Evolutionary conservation across 2,329 filamentous ascomycete species (phyloP).

Genomic region (Aureobasidium sp.): DNA sequence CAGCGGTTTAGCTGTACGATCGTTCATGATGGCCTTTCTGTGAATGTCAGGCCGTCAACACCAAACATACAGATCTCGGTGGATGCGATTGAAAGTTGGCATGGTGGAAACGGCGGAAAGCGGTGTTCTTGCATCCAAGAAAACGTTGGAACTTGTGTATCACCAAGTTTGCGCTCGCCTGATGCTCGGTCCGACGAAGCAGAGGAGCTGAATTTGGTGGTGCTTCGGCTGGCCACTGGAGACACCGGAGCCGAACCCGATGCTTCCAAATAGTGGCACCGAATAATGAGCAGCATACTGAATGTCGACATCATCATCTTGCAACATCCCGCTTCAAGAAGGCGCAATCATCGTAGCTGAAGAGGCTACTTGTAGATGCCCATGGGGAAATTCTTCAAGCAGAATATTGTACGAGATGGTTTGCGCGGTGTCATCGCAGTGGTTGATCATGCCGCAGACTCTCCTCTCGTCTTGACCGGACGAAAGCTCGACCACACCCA

Average conservation of each 20-base stretch:
- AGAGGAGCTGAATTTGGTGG: background rate
- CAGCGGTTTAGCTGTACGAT: background rate
- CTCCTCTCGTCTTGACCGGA: background rate
- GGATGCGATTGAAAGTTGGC: background rate
- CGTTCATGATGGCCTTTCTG: background rate
- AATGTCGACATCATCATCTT: background rate
- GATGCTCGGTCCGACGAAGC: background rate
- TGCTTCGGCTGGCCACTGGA: background rate
- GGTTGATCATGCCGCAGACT: background rate
- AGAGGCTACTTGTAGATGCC: background rate
- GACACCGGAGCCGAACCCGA: background rate
- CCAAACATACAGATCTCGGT: background rate
- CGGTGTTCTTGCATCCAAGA: background rate
- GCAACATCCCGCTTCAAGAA: background rate
- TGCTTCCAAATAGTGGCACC: background rate
- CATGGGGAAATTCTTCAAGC: background rate
- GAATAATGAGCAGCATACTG: background rate
- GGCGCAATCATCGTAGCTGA: background rate
- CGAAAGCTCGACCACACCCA: background rate
- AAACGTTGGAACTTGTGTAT: background rate
- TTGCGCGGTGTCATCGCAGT: background rate
- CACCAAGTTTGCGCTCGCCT: background rate
- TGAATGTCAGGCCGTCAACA: background rate
- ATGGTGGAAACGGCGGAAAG: background rate
- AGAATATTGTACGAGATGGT: background rate